phyloP scores from a whole-genome alignment of 1,139 yeast species.

The Sugiyamaella pinicola region DNA sequence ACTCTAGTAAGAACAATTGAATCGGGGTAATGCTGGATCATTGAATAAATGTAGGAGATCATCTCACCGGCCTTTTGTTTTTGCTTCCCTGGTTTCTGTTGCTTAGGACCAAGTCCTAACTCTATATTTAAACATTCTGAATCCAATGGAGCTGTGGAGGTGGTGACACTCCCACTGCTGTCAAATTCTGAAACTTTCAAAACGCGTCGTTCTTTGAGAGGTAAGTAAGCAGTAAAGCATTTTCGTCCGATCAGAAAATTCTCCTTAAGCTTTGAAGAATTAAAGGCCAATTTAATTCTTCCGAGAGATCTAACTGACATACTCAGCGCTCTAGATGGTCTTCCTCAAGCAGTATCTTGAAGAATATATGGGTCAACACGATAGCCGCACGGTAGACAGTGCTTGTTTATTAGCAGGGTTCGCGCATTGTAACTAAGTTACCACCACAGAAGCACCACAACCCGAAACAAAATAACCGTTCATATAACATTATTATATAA shows the following conservation, averaged over 20 bases:
- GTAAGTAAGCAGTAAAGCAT: background rate
- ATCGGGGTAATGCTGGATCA: slow-evolving; percentile 57
- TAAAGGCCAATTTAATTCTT: background rate
- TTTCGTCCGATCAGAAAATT: background rate
- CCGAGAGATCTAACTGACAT: background rate
- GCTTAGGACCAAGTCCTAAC: slow-evolving; percentile 1
- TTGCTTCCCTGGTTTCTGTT: background rate
- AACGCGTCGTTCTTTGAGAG: background rate
- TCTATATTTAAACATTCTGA: slow-evolving; percentile 9
- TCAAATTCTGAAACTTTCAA: slow-evolving; percentile 5
- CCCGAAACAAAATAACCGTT: background rate
- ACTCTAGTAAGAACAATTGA: slow-evolving; percentile 85
- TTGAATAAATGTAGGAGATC: slow-evolving; percentile 40
- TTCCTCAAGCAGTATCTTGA: background rate
- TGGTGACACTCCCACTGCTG: background rate
- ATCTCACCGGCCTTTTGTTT: slow-evolving; percentile 20
- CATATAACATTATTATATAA: slow-evolving; percentile 4
- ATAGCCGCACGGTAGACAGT: background rate
- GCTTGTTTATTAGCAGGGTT: too few relatives aligned
- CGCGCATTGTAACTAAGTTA: too few relatives aligned
- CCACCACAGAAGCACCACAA: too few relatives aligned
- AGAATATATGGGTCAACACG: background rate
- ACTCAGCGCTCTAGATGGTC: background rate
- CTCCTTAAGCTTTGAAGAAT: background rate
- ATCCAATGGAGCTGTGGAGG: slow-evolving; percentile 1